Evolutionary conservation across 306 rosid species (phyloP).

Genomic region (Cicer pinnatifidum): DNA sequence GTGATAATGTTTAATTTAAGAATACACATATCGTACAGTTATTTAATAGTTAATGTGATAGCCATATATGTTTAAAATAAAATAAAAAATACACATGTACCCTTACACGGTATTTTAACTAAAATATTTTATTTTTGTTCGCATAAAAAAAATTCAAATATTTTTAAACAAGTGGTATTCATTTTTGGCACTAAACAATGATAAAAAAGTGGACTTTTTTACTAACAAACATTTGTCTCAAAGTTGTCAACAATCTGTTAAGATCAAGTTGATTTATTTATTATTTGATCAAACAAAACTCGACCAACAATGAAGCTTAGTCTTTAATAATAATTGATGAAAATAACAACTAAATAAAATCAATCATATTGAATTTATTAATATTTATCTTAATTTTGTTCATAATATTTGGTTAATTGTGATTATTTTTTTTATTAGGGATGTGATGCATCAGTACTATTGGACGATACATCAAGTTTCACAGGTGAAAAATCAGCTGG

Average conservation of each 20-base stretch:
- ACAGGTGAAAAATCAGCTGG: slow-evolving; percentile 66
- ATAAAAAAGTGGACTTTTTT: slow-evolving; percentile 20
- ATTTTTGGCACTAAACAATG: neutral
- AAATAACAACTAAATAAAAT: slow-evolving; percentile 1
- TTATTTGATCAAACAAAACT: neutral
- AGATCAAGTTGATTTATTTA: neutral
- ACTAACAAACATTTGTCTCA: neutral
- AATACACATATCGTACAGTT: neutral
- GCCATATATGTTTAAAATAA: neutral
- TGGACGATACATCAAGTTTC: slow-evolving; percentile 68
- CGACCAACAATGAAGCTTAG: neutral
- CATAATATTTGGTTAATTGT: neutral
- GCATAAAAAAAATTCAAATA: neutral
- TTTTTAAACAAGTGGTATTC: neutral
- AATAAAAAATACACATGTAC: neutral
- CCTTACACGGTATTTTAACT: neutral
- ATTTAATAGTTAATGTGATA: neutral
- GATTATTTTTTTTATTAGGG: slow-evolving; percentile 52
- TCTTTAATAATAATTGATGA: neutral
- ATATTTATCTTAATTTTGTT: neutral
- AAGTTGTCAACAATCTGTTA: slow-evolving; percentile 1
- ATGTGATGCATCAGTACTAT: slow-evolving; percentile 69
- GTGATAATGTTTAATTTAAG: neutral
- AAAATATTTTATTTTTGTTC: neutral
- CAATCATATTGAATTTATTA: neutral